Evolutionary conservation across 2,329 filamentous ascomycete genomes (phyloP).

Genomic region (Sclerotinia glacialis): DNA sequence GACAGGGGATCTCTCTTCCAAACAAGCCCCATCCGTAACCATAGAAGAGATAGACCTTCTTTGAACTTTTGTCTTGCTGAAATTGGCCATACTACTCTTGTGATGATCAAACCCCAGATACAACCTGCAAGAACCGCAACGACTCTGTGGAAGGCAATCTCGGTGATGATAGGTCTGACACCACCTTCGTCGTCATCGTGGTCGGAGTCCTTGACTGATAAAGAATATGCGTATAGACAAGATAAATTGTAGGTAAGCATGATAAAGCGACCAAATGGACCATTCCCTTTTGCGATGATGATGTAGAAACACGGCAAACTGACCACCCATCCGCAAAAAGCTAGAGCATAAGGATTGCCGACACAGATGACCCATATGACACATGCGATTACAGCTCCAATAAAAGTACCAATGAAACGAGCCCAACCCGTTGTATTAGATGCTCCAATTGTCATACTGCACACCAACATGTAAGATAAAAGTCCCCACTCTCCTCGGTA

Average conservation of each 20-base stretch:
- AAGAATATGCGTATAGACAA: slow-evolving; percentile 88
- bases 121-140: slow-evolving; percentile 83
- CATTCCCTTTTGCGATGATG: slow-evolving; percentile 79
- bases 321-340: slow-evolving; percentile 77
- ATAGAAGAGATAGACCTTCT: slow-evolving; percentile 84
- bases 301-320: slow-evolving; percentile 85
- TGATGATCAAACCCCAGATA: slow-evolving; percentile 88
- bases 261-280: slow-evolving; percentile 88
- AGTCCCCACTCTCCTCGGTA: slow-evolving; percentile 98
- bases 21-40: slow-evolving; percentile 90
- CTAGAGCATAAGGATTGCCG: slow-evolving; percentile 72
- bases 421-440: slow-evolving; percentile 89
- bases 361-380: slow-evolving; percentile 73
- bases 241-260: slow-evolving; percentile 95
- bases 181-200: slow-evolving; percentile 89
- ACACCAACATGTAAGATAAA: slow-evolving; percentile 96
- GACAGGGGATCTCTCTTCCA: slow-evolving; percentile 93
- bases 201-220: slow-evolving; percentile 75
- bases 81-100: slow-evolving; percentile 88
- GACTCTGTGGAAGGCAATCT: slow-evolving; percentile 85
- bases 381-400: slow-evolving; percentile 74
- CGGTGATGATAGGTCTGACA: slow-evolving; percentile 74
- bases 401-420: slow-evolving; percentile 79
- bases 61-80: slow-evolving; percentile 85
- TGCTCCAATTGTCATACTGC: slow-evolving; percentile 94